Conservation (phyloP, 768 basidiomycete genomes). For the Tricholoma bakamatsutake region DNA sequence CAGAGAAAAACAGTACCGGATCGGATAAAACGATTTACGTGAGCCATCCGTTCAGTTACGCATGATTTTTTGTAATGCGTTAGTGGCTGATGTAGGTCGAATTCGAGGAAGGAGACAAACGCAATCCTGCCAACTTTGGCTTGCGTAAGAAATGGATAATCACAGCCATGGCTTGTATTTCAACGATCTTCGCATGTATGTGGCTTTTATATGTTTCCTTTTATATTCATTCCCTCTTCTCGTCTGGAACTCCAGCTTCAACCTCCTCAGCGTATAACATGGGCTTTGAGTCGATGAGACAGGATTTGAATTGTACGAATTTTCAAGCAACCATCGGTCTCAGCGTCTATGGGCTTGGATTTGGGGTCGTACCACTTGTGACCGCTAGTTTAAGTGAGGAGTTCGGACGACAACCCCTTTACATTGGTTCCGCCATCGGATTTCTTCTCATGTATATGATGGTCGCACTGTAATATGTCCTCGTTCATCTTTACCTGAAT, state of each 20-base stretch:
- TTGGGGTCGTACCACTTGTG: conserved; percentile 58
- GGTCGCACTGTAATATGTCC: conserved; percentile 33
- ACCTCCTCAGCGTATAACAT: conserved; percentile 47
- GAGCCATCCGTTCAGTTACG: not conserved
- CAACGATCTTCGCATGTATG: conserved; percentile 43
- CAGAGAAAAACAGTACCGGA: not conserved
- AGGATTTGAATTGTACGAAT: conserved; percentile 37
- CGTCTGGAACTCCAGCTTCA: conserved; percentile 31
- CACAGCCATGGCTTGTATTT: conserved; percentile 39
- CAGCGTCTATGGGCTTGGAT: conserved; percentile 53
- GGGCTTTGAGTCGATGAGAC: conserved; percentile 54
- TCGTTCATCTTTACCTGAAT: not conserved
- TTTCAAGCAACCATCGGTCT: conserved; percentile 45
- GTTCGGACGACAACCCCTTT: conserved; percentile 59
- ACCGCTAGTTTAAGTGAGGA: conserved; percentile 71
- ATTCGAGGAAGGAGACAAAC: conserved; percentile 18
- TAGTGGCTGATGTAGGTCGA: conserved; percentile 13
- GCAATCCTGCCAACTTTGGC: conserved; percentile 21
- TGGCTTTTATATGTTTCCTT: not conserved
- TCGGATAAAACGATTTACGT: conserved; percentile 12
- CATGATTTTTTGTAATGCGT: not conserved
- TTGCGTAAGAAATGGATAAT: conserved; percentile 23
- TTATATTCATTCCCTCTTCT: not conserved
- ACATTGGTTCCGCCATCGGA: conserved; percentile 44
- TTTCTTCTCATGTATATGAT: conserved; percentile 49